A percentile compares a stretch with the other conserved stretches of the same genome.
These are phyloP conservation scores for Penicillium paradoxum DNA, from an alignment of 495 filamentous ascomycete species.

Conservation along the genomic window DNA sequence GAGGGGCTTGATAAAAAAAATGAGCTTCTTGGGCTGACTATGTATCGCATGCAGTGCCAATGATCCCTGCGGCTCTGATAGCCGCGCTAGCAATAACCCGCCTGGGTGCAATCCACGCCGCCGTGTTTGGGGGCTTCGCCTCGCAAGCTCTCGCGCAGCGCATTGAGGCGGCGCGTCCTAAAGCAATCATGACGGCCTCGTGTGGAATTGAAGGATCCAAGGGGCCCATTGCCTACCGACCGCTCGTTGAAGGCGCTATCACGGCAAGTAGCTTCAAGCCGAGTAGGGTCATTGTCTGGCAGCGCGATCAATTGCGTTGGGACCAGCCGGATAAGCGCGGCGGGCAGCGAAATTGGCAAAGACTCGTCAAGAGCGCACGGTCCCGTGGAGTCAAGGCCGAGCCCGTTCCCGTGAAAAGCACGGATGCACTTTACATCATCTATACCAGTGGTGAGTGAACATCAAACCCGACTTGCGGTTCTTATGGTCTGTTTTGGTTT, in stretches of 20 bases:
- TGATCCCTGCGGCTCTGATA: conserved; percentile 85
- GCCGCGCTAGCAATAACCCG: conserved; percentile 77
- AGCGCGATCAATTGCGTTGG: conserved; percentile 73
- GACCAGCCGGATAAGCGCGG: conserved; percentile 55
- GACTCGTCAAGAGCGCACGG: conserved; percentile 61
- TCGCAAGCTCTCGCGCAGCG: conserved; percentile 76
- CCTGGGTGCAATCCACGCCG: conserved; percentile 82
- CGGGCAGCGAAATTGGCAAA: conserved; percentile 75
- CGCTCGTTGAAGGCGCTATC: conserved; percentile 66
- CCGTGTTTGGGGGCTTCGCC: conserved; percentile 91
- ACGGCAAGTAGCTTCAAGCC: conserved; percentile 57
- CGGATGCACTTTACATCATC: conserved; percentile 82
- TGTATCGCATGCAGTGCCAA: conserved; percentile 63
- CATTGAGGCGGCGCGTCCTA: conserved; percentile 75
- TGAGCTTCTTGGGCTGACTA: background rate
- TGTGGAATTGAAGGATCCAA: conserved; percentile 90
- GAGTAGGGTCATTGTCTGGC: conserved; percentile 66
- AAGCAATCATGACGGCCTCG: conserved; percentile 76
- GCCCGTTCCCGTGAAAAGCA: conserved; percentile 70
- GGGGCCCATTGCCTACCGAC: conserved; percentile 64
- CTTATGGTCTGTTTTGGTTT: background rate
- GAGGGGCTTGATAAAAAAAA: background rate
- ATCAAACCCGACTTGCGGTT: too few relatives aligned
- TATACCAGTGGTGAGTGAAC: conserved; percentile 61
- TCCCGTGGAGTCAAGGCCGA: conserved; percentile 59